Conservation (phyloP, 345 rosid species). For the Eucalyptus virginea region DNA sequence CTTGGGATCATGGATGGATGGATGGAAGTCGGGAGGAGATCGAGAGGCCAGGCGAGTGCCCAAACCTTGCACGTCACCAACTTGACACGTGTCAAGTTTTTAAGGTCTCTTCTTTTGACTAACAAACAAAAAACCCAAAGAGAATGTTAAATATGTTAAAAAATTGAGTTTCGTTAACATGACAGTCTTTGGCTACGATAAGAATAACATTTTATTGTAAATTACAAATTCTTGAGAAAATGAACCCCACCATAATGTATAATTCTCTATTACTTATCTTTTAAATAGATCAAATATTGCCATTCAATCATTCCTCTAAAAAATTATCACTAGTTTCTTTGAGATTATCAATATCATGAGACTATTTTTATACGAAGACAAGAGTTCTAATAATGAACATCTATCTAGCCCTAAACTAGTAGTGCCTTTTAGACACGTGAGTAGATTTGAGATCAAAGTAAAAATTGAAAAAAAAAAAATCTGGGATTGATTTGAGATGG, state of each 20-base stretch:
- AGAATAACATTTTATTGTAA: too few species aligned
- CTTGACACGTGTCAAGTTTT: neutral
- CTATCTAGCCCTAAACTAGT: neutral
- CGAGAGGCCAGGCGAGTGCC: neutral
- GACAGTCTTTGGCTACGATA: accelerated
- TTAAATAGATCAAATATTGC: too few species aligned
- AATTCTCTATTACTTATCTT: too few species aligned
- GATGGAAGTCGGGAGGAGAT: neutral
- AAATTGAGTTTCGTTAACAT: accelerated
- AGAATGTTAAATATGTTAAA: neutral
- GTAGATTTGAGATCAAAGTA: neutral
- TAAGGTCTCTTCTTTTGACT: neutral
- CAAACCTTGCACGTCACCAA: neutral
- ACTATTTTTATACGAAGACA: accelerated
- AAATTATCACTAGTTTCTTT: neutral
- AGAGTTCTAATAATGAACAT: neutral
- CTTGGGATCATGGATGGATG: neutral
- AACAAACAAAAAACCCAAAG: neutral
- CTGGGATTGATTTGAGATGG: neutral
- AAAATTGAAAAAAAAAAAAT: neutral
- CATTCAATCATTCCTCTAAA: accelerated
- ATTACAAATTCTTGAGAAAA: accelerated
- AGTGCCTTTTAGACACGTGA: neutral
- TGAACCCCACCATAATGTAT: too few species aligned
- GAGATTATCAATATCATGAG: neutral